Evolutionary conservation across 129 eudicot species (phyloP), one percentile per base, ranked within the genome.

Genomic region (Cynara cardunculus): DNA sequence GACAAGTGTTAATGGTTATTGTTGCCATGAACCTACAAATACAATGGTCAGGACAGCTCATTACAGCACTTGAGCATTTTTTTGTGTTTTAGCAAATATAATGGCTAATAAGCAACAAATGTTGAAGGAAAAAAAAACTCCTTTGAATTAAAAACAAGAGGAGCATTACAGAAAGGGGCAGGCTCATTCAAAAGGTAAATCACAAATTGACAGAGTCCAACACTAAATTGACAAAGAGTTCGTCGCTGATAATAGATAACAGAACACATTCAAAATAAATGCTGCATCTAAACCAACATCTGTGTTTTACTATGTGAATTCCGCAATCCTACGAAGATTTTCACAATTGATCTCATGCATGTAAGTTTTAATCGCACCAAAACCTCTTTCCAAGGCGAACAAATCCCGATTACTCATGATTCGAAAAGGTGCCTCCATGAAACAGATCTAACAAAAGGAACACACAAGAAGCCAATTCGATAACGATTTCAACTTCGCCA

Each of bases 331-430:
- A n/a, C 11, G 13, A 1, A 53, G 12, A 75, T 13, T 27, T 30
- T 21, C 34, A 34, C 44, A 69, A 30, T 2, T 7, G 2, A 25
- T n/a, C 72, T 39, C 73, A 73, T 81, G 75, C 82, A 78, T 78
- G 75, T 68, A 78, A 78, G 22, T 16, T 68, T 21, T 16, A 2
- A 44, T 68, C 32, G 16, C 56, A 30, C 32, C 69, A 28, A 78
- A 69, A 69, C 5, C 56, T 10, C 7, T 27, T 6, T 73, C 49
- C 68, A 31, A 81, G 64, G 1, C 10, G 19, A 30, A 49, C n/a
- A 71, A 30, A 2, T 26, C n/a, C 71, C 71, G 14, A 39, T 37
- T 7, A 79, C 77, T 71, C 71, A 49, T 7, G 72, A 62, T 10
- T 62, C 41, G 9, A 62, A 25, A 59, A 5, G 12, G 18, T 1